Percentiles rank a stretch among this genome's conserved stretches.
phyloP scores from a whole-genome alignment of 306 rosid species.

The Ochetophila trinervis region DNA sequence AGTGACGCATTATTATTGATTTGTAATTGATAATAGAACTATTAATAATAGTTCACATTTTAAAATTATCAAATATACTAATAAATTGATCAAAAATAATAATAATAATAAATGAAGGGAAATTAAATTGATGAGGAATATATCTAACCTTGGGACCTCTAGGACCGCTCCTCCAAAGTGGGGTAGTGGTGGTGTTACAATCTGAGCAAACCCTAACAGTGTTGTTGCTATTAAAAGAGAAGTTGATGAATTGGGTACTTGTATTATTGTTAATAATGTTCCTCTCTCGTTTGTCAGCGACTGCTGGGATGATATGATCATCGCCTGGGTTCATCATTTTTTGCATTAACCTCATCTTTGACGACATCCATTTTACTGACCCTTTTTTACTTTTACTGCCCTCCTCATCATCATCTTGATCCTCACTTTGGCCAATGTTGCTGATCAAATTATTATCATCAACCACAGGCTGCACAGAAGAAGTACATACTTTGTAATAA shows the following conservation, averaged over 20 bases:
- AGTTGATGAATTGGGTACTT: constrained; percentile 20
- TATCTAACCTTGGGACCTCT: constrained; percentile 77
- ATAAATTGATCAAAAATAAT: too few relatives aligned
- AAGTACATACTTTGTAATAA: constrained; percentile 5
- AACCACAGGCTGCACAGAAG: constrained; percentile 27
- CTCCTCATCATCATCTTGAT: constrained; percentile 20
- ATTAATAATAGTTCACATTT: too few relatives aligned
- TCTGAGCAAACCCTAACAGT: constrained; percentile 77
- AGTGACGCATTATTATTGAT: too few relatives aligned
- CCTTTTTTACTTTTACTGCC: constrained; percentile 26
- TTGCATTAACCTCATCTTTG: constrained; percentile 67
- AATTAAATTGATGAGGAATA: too few relatives aligned
- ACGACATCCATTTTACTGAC: constrained; percentile 63
- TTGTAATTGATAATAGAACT: too few relatives aligned
- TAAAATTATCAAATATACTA: too few relatives aligned
- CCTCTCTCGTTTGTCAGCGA: constrained; percentile 15
- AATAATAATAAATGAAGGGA: background rate
- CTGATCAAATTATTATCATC: constrained; percentile 16
- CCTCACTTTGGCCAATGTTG: background rate
- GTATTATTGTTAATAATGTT: constrained; percentile 27
- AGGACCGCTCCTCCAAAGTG: constrained; percentile 98
- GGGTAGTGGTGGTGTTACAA: constrained; percentile 72
- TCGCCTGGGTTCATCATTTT: constrained; percentile 44
- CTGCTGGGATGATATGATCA: background rate
- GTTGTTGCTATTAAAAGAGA: constrained; percentile 25